Evolutionary conservation across 257 asterid species (phyloP).

Genomic region (Rauvolfia tetraphylla): DNA sequence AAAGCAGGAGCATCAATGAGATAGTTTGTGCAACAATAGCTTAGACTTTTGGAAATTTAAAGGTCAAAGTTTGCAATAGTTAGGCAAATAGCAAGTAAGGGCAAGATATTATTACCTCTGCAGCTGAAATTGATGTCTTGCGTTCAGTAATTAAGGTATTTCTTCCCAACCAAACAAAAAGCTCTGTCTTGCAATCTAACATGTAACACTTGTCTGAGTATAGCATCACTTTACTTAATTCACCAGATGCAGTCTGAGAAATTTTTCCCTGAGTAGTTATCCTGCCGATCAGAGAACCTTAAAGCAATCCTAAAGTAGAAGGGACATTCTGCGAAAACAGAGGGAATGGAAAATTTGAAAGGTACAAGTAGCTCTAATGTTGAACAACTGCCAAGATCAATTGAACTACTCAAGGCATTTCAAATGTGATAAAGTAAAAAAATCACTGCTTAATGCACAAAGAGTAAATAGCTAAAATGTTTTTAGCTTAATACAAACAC

Average conservation of each 20-base stretch:
- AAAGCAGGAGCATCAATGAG: not conserved
- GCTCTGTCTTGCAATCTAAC: conserved; percentile 60
- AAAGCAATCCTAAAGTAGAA: conserved; percentile 28
- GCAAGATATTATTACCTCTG: conserved; percentile 50
- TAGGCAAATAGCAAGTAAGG: conserved; percentile 13
- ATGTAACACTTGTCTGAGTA: conserved; percentile 58
- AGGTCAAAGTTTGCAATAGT: conserved; percentile 7
- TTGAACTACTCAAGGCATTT: not conserved
- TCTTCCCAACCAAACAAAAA: conserved; percentile 81
- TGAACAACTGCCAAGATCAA: not conserved
- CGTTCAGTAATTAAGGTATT: conserved; percentile 58
- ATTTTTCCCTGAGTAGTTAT: conserved; percentile 48
- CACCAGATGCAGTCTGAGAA: conserved; percentile 32
- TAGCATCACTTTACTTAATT: conserved; percentile 54
- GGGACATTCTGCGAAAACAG: conserved; percentile 15
- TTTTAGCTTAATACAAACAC: not conserved
- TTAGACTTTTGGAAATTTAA: not conserved
- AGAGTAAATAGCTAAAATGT: not conserved
- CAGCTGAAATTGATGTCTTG: conserved; percentile 50
- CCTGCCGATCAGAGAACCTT: conserved; percentile 56
- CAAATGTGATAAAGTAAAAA: not conserved
- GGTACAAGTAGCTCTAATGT: conserved; percentile 11
- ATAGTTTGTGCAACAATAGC: not conserved
- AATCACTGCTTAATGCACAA: not conserved
- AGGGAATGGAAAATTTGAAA: conserved; percentile 15